These are phyloP conservation scores for Pseudofabraea citricarpa DNA, from an alignment of 2,329 filamentous ascomycete genomes.

Conservation along the genomic window DNA sequence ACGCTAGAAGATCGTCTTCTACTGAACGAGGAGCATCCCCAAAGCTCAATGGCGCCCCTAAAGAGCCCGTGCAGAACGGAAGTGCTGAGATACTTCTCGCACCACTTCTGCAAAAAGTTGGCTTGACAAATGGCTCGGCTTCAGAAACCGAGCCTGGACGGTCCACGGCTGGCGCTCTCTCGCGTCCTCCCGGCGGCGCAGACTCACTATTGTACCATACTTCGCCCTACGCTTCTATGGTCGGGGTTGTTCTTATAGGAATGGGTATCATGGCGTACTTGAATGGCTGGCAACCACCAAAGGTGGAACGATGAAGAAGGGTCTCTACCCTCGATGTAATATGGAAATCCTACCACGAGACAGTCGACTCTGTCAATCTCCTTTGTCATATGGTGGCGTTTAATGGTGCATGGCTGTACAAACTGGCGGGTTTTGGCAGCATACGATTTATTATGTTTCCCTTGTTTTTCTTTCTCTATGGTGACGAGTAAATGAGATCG, in stretches of 20 bases:
- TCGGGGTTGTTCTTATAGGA: constrained; percentile 75
- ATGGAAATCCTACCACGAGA: constrained; percentile 1
- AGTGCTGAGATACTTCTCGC: constrained; percentile 2
- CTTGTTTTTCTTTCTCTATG: constrained; percentile 8
- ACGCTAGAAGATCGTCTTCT: constrained; percentile 30
- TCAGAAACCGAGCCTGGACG: constrained; percentile 6
- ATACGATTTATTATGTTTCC: constrained; percentile 8
- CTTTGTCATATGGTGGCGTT: constrained; percentile 16
- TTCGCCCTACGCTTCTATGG: constrained; percentile 74
- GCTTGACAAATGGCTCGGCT: constrained; percentile 15
- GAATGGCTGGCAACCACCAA: constrained; percentile 66
- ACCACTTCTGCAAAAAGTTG: constrained; percentile 12
- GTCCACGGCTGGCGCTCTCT: constrained; percentile 25
- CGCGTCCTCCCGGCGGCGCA: constrained; percentile 35
- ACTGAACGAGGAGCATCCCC: constrained; percentile 16
- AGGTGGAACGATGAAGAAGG: constrained; percentile 24
- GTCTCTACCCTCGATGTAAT: not conserved
- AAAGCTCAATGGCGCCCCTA: not conserved
- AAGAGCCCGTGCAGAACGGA: not conserved
- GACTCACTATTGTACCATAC: constrained; percentile 47
- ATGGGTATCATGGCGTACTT: constrained; percentile 84
- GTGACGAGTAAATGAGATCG: constrained; percentile 13
- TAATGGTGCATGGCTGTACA: constrained; percentile 13
- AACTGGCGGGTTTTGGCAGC: constrained; percentile 14
- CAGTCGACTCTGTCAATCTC: constrained; percentile 15